Evolutionary conservation across 805 yeast genomes (phyloP).

Genomic region (Yarrowia sp.): DNA sequence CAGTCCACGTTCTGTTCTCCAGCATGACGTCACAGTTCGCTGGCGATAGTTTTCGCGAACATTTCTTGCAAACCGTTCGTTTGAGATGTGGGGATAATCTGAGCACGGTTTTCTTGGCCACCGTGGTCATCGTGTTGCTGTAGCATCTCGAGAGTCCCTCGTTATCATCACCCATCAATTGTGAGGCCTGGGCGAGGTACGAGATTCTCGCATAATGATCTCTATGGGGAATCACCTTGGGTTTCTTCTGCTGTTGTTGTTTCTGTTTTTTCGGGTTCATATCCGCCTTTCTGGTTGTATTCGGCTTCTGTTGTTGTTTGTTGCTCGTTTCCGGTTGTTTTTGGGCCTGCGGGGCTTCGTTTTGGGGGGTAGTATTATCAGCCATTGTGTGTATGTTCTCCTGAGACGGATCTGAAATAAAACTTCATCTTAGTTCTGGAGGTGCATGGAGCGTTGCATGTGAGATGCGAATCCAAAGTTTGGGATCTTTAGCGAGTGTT

Average conservation of each 20-base stretch:
- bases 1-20: constrained; percentile 53
- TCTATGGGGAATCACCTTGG: constrained; percentile 53
- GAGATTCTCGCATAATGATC: constrained; percentile 46
- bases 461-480: neutral
- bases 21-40: constrained; percentile 56
- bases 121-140: constrained; percentile 61
- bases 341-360: neutral
- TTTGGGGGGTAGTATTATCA: neutral
- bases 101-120: constrained; percentile 71
- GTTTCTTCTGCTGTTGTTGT: constrained; percentile 21
- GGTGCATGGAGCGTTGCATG: constrained; percentile 1
- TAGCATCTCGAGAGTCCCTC: constrained; percentile 62
- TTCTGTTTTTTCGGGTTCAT: constrained; percentile 5
- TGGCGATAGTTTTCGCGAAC: constrained; percentile 61
- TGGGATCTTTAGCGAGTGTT: neutral
- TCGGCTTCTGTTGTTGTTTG: neutral
- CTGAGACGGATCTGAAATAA: constrained; percentile 1
- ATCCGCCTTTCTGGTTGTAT: constrained; percentile 24
- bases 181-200: constrained; percentile 50
- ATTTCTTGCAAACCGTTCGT: constrained; percentile 71
- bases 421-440: constrained; percentile 11
- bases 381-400: constrained; percentile 1
- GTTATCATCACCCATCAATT: constrained; percentile 44
- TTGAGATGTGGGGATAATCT: constrained; percentile 63
- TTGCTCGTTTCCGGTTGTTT: constrained; percentile 7